Evolutionary conservation across 208 protist genomes (phyloP).

Genomic region (Porcisia deanei): DNA sequence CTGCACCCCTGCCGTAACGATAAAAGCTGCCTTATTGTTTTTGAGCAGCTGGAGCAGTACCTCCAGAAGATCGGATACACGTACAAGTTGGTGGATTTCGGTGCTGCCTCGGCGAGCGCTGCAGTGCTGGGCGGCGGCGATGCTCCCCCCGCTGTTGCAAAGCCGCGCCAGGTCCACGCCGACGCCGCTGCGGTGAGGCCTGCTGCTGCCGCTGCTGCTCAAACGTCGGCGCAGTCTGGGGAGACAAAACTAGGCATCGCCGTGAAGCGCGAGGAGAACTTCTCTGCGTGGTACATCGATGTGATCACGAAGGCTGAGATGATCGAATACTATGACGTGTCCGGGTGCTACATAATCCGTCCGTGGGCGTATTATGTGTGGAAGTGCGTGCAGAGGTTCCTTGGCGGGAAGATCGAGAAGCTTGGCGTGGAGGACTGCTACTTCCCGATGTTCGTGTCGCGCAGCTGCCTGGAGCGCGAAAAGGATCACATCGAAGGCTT

Average conservation of each 20-base stretch:
- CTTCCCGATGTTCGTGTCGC: too few relatives aligned
- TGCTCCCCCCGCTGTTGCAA: constrained; percentile 8
- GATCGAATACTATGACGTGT: constrained; percentile 99
- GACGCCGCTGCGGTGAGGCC: neutral
- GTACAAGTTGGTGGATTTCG: constrained; percentile 77
- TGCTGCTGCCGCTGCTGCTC: constrained; percentile 18
- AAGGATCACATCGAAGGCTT: too few relatives aligned
- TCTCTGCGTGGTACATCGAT: constrained; percentile 96
- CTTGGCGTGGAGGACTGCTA: constrained; percentile 96
- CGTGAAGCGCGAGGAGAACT: constrained; percentile 91
- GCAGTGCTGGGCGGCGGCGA: constrained; percentile 17
- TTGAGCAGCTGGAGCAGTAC: constrained; percentile 61
- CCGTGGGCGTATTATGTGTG: constrained; percentile 98
- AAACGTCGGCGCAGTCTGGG: constrained; percentile 12
- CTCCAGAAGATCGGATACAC: constrained; percentile 63
- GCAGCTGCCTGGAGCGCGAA: too few relatives aligned
- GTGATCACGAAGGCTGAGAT: constrained; percentile 97
- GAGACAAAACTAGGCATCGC: constrained; percentile 91
- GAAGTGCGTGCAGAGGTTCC: constrained; percentile 94
- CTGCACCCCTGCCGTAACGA: constrained; percentile 88
- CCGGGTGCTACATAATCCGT: constrained; percentile 98
- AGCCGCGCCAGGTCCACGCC: constrained; percentile 33
- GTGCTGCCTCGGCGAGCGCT: constrained; percentile 17
- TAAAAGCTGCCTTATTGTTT: constrained; percentile 70
- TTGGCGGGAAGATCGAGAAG: constrained; percentile 83